Evolutionary conservation across 2,329 filamentous ascomycete species (phyloP), one percentile per base, ranked within the genome.

Genomic region (Akanthomyces muscarius): DNA sequence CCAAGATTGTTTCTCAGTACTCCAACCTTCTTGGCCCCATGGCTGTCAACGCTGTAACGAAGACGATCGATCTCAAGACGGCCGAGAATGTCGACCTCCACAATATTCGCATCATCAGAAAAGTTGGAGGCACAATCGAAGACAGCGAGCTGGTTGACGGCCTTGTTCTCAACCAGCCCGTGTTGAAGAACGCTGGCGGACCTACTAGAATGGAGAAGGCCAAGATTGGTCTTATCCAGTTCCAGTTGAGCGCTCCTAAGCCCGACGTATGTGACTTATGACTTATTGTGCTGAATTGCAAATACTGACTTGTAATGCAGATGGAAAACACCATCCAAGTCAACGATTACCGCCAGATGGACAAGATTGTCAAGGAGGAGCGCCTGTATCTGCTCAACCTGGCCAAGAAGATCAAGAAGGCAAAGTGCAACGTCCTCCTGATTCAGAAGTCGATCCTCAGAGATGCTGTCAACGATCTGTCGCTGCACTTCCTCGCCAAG

Each of bases 401-500:
- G 87, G 93, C 96, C 74, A 98, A 99, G 86, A 99, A 98, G 85
- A 99, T 99, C 78, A 97, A 98, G 82, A 99, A 98, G 85, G 93
- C 95, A 69, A 99, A 98, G 83, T 99, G 95, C 81, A 99, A 99
- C 72, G 95, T 99, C 50, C 87, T 98, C 51, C 83, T 99, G 69
- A 98, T 99, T 70, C 95, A 99, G 75, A 99, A 99, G 81, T 98
- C 94, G 16, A 99, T 99, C 70, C 87, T 99, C 64, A 89, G 95
- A 70, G 95, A 99, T 72, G 95, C 95, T 42, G 93, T 99, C 76
- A 99, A 99, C 81, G 95, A 99, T 71, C 85, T 99, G 64, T 96
- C 92, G 66, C 85, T 99, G 67, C 95, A 99, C 80, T 99, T 99
- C 85, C 84, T 99, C 67, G 92, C 95, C 71, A 97, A 97, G 77